A percentile compares a stretch with the other conserved stretches of the same genome.
These are phyloP conservation scores for Pythium brachiatum DNA, from an alignment of 352 stramenopile species.

Conservation along the genomic window DNA sequence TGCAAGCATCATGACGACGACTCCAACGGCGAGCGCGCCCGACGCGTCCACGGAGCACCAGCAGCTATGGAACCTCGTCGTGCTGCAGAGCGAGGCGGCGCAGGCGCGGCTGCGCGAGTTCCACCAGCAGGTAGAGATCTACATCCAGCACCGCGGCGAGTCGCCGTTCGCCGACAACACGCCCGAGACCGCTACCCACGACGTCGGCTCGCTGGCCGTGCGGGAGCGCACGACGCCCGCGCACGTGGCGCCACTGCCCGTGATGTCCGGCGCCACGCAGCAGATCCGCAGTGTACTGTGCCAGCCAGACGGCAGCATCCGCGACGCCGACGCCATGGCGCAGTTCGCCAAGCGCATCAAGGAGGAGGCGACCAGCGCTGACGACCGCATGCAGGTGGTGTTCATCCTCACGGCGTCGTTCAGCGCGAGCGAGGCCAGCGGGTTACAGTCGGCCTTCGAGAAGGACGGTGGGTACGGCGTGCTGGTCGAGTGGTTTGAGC, in stretches of 20 bases:
- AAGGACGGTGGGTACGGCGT: constrained; percentile 51
- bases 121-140: constrained; percentile 68
- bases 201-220: constrained; percentile 27
- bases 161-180: constrained; percentile 41
- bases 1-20: neutral
- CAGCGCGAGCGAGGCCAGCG: constrained; percentile 18
- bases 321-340: constrained; percentile 35
- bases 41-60: constrained; percentile 12
- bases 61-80: constrained; percentile 49
- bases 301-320: constrained; percentile 32
- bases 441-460: constrained; percentile 45
- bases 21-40: neutral
- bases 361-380: constrained; percentile 36
- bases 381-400: constrained; percentile 55
- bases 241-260: constrained; percentile 14
- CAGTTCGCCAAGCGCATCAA: constrained; percentile 36
- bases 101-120: constrained; percentile 44
- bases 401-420: constrained; percentile 64
- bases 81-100: constrained; percentile 56
- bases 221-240: constrained; percentile 26
- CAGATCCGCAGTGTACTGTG: constrained; percentile 41
- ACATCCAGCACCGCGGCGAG: constrained; percentile 48
- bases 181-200: constrained; percentile 20
- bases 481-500: constrained; percentile 56
- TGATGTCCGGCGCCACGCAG: constrained; percentile 44